Conservation (phyloP, 1,284 basidiomycete genomes). For the Meira nashicola region DNA sequence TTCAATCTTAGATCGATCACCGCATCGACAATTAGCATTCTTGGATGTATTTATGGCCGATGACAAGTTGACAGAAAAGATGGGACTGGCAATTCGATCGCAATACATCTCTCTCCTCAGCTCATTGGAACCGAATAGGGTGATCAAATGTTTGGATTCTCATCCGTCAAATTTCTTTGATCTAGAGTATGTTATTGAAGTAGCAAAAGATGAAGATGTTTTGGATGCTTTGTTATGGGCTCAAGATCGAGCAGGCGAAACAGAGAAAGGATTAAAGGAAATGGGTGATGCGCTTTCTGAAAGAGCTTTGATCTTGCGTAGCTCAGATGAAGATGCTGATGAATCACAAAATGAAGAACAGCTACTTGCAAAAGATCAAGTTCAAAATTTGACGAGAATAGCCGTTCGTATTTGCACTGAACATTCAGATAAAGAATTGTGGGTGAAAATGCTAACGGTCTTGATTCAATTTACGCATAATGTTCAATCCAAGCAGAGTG, state of each 20-base stretch:
- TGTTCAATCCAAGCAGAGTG: not conserved
- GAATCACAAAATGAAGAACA: constrained; percentile 5
- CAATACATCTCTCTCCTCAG: constrained; percentile 72
- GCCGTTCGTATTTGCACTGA: constrained; percentile 30
- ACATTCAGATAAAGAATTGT: constrained; percentile 66
- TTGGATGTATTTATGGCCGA: constrained; percentile 66
- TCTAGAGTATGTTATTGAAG: constrained; percentile 60
- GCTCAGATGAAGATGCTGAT: not conserved
- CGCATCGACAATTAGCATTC: constrained; percentile 69
- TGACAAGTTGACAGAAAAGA: not conserved
- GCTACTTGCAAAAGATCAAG: not conserved
- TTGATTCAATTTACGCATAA: constrained; percentile 72
- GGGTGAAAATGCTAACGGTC: constrained; percentile 77
- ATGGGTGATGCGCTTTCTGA: constrained; percentile 44
- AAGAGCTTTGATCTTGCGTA: constrained; percentile 53
- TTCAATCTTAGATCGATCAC: constrained; percentile 51
- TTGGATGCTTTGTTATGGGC: constrained; percentile 81
- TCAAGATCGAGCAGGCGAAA: constrained; percentile 64
- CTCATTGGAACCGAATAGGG: constrained; percentile 63
- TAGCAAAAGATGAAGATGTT: constrained; percentile 66
- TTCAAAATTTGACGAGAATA: constrained; percentile 23
- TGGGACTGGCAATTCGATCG: constrained; percentile 31
- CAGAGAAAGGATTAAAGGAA: constrained; percentile 57
- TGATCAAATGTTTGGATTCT: constrained; percentile 66
- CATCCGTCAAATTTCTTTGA: constrained; percentile 63